Conservation (phyloP, 108 stramenopile species). For the Conticribra weissflogii region DNA sequence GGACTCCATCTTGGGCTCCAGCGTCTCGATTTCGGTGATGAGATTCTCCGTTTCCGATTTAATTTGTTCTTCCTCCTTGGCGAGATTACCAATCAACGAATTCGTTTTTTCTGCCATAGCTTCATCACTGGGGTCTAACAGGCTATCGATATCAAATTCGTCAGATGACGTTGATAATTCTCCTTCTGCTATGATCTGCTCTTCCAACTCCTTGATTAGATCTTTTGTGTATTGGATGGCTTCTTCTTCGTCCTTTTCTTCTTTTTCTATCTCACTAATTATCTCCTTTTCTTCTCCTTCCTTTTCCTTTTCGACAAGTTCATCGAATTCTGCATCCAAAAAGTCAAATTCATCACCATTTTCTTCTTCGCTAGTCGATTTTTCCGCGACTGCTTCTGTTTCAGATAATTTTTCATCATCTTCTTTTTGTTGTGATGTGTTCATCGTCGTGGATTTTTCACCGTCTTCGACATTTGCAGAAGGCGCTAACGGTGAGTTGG, state of each 20-base stretch:
- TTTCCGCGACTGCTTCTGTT: too few species aligned
- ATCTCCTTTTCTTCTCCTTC: slow-evolving; percentile 18
- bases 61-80: too few species aligned
- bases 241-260: slow-evolving; percentile 1
- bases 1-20: too few species aligned
- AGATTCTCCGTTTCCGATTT: too few species aligned
- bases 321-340: slow-evolving; percentile 62
- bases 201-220: slow-evolving; percentile 35
- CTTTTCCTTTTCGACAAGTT: slow-evolving; percentile 48
- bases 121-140: too few species aligned
- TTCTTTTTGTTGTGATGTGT: not conserved
- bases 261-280: slow-evolving; percentile 42
- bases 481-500: too few species aligned
- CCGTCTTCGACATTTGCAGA: too few species aligned
- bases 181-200: slow-evolving; percentile 27
- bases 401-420: not conserved
- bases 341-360: not conserved
- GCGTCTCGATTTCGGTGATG: too few species aligned
- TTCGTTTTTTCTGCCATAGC: too few species aligned
- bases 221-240: slow-evolving; percentile 13
- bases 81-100: too few species aligned
- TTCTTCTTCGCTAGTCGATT: not conserved
- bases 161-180: too few species aligned
- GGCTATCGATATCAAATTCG: too few species aligned
- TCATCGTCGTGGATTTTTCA: not conserved